These are phyloP conservation scores for Ascochyta clinopodiicola DNA, from an alignment of 2,329 filamentous ascomycete genomes.

Conservation along the genomic window DNA sequence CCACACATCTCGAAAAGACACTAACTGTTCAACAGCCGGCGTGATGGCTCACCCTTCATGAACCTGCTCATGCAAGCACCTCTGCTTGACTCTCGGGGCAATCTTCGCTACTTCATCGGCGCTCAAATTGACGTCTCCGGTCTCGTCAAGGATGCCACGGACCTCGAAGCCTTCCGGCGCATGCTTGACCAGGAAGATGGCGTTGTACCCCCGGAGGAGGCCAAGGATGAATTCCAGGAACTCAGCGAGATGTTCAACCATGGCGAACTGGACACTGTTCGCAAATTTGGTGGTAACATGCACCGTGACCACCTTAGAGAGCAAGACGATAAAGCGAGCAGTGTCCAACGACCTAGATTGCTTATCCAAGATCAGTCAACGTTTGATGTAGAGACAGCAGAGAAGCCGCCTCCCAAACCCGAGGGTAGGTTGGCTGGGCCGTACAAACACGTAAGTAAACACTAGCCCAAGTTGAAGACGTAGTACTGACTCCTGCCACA, in stretches of 20 bases:
- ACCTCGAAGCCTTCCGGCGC: constrained; percentile 66
- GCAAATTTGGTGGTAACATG: constrained; percentile 68
- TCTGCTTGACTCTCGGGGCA: constrained; percentile 70
- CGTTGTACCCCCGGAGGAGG: constrained; percentile 34
- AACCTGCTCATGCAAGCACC: constrained; percentile 78
- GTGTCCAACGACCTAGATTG: constrained; percentile 52
- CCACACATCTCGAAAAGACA: neutral
- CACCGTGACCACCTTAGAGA: constrained; percentile 62
- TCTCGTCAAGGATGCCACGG: constrained; percentile 69
- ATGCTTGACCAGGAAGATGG: constrained; percentile 52
- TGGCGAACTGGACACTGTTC: constrained; percentile 69
- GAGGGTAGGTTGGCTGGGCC: constrained; percentile 53
- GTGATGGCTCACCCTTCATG: constrained; percentile 79
- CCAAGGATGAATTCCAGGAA: constrained; percentile 69
- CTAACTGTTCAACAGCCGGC: constrained; percentile 56
- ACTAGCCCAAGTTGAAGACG: neutral
- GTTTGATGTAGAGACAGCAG: constrained; percentile 33
- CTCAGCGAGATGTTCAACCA: constrained; percentile 74
- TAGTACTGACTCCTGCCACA: constrained; percentile 28
- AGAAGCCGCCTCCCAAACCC: constrained; percentile 22
- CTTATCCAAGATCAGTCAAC: constrained; percentile 56
- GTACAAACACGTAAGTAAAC: constrained; percentile 62
- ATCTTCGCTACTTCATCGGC: constrained; percentile 73
- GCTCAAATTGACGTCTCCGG: constrained; percentile 76
- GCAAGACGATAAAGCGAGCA: constrained; percentile 49